phyloP scores from a whole-genome alignment of 805 yeast genomes.

The Maudiozyma bulderi region DNA sequence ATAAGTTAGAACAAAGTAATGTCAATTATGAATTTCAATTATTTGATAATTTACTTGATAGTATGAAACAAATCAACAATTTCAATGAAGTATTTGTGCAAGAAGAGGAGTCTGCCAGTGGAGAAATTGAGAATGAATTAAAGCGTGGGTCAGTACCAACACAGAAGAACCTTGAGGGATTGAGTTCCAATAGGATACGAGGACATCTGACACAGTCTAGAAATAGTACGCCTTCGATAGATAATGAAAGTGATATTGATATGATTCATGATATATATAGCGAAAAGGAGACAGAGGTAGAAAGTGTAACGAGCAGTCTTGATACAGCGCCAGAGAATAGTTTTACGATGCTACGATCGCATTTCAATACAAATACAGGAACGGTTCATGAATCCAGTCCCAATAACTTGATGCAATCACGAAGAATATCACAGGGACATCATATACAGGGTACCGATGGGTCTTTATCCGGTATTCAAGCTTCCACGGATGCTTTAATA shows the following conservation, averaged over 20 bases:
- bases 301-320: slow-evolving; percentile 24
- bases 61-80: slow-evolving; percentile 18
- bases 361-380: neutral
- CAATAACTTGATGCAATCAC: neutral
- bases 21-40: slow-evolving; percentile 6
- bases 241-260: slow-evolving; percentile 17
- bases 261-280: slow-evolving; percentile 16
- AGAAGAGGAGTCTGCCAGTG: neutral
- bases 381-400: neutral
- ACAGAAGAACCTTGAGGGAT: too few species aligned
- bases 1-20: slow-evolving; percentile 6
- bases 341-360: neutral
- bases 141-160: too few species aligned
- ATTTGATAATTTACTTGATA: slow-evolving; percentile 16
- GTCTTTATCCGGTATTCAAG: neutral
- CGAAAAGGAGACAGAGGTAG: slow-evolving; percentile 12
- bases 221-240: neutral
- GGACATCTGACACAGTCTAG: neutral
- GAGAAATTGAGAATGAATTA: neutral
- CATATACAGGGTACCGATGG: neutral
- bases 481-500: neutral
- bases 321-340: slow-evolving; percentile 10
- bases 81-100: slow-evolving; percentile 7
- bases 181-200: too few species aligned
- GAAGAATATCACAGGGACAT: neutral